A percentile compares a stretch with the other conserved stretches of the same genome.
Conservation (phyloP, 352 stramenopile species). For the Phytopythium litorale region DNA sequence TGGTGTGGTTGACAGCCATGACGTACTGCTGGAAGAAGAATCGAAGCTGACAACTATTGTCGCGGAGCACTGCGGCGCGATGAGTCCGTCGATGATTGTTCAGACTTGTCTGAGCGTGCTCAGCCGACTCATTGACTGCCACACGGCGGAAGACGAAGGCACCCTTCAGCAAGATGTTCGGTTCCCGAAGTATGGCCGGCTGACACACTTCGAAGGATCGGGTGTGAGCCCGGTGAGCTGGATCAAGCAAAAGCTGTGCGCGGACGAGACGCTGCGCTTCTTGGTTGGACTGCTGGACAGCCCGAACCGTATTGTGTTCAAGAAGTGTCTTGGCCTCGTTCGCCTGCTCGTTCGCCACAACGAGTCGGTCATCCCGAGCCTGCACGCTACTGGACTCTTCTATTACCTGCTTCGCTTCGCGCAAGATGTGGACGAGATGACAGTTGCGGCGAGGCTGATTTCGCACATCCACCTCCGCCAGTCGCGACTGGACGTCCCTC, state of each 20-base stretch:
- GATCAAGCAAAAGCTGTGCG: slow-evolving; percentile 72
- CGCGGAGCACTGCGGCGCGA: slow-evolving; percentile 68
- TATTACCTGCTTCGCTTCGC: slow-evolving; percentile 84
- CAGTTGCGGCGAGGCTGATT: slow-evolving; percentile 69
- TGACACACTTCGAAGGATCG: slow-evolving; percentile 82
- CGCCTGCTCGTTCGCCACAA: slow-evolving; percentile 81
- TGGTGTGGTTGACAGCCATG: slow-evolving; percentile 19
- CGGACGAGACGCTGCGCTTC: slow-evolving; percentile 77
- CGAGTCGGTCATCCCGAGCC: slow-evolving; percentile 75
- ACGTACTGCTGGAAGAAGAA: slow-evolving; percentile 35
- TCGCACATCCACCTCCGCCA: slow-evolving; percentile 82
- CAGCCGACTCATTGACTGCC: slow-evolving; percentile 78
- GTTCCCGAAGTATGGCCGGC: slow-evolving; percentile 72
- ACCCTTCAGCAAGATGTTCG: slow-evolving; percentile 73
- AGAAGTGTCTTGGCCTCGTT: slow-evolving; percentile 80
- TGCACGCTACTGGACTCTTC: slow-evolving; percentile 83
- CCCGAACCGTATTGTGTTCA: slow-evolving; percentile 82
- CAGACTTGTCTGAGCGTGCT: slow-evolving; percentile 84
- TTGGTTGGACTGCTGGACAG: slow-evolving; percentile 77
- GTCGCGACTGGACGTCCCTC: slow-evolving; percentile 50
- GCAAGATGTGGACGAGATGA: slow-evolving; percentile 81
- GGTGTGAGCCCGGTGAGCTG: slow-evolving; percentile 69
- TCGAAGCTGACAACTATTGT: slow-evolving; percentile 64
- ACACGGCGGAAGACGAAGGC: slow-evolving; percentile 79
- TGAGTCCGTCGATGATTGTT: slow-evolving; percentile 87